Conservation (phyloP, 2,329 filamentous ascomycete genomes). For the Elsinoe fawcettii region DNA sequence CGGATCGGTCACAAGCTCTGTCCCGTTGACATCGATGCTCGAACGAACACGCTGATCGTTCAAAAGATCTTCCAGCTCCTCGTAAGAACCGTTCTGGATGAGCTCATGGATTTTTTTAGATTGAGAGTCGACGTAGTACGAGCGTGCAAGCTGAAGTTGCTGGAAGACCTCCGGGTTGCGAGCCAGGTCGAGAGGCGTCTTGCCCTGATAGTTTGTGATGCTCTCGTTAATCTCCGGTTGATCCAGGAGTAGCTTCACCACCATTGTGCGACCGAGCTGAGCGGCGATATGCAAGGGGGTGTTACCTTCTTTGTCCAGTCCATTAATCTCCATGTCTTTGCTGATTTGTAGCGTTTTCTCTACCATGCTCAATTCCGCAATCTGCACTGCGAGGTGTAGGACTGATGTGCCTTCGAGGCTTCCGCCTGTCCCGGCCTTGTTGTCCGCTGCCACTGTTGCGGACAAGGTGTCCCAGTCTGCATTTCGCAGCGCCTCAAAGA, state of each 20-base stretch:
- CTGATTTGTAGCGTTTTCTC: constrained; percentile 77
- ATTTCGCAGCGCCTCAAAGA: constrained; percentile 84
- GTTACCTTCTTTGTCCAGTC: constrained; percentile 87
- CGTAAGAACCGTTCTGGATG: constrained; percentile 65
- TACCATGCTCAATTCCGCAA: constrained; percentile 83
- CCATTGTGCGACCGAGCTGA: constrained; percentile 65
- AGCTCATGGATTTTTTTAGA: constrained; percentile 76
- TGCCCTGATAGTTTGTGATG: constrained; percentile 73
- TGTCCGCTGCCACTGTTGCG: constrained; percentile 64
- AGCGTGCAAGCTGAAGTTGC: constrained; percentile 80
- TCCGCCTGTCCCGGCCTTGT: constrained; percentile 49
- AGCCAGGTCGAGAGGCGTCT: constrained; percentile 78
- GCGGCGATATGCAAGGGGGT: constrained; percentile 86
- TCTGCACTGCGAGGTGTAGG: constrained; percentile 89
- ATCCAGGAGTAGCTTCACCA: constrained; percentile 78
- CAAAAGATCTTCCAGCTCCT: constrained; percentile 67
- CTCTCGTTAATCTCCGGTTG: constrained; percentile 82
- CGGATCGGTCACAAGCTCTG: constrained; percentile 77
- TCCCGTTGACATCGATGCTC: constrained; percentile 83
- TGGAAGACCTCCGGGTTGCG: constrained; percentile 94
- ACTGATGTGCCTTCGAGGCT: constrained; percentile 75
- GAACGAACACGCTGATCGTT: constrained; percentile 80
- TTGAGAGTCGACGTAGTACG: constrained; percentile 80
- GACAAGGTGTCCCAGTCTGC: constrained; percentile 50
- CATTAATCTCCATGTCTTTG: constrained; percentile 66